Conservation (phyloP, 495 filamentous ascomycete genomes). For the Saxophila tyrrhenica region DNA sequence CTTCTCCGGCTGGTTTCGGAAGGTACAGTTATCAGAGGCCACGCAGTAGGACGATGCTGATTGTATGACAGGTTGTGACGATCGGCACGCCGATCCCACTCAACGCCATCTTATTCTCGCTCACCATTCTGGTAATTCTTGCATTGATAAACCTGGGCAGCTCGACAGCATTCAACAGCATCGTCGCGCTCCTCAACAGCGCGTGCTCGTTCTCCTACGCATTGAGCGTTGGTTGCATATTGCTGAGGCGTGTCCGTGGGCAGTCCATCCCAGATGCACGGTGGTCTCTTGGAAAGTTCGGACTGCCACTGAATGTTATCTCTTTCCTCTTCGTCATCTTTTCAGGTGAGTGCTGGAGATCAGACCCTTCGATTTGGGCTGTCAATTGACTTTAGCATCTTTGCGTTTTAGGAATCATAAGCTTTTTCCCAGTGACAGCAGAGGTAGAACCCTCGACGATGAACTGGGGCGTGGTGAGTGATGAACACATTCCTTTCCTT, state of each 20-base stretch:
- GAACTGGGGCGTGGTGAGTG: neutral
- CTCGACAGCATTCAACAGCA: conserved; percentile 42
- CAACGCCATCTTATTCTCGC: conserved; percentile 5
- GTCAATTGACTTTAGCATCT: neutral
- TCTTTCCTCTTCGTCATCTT: conserved; percentile 23
- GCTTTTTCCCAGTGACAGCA: neutral
- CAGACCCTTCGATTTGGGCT: neutral
- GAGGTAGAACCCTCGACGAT: neutral
- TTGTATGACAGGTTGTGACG: neutral
- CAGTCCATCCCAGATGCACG: conserved; percentile 23
- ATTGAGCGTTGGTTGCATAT: conserved; percentile 26
- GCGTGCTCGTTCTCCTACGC: conserved; percentile 23
- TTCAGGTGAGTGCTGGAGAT: neutral
- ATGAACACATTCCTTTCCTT: neutral
- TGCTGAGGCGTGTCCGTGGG: conserved; percentile 18
- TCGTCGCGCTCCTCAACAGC: conserved; percentile 33
- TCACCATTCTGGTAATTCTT: conserved; percentile 20
- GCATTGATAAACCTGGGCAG: conserved; percentile 54
- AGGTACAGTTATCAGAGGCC: neutral
- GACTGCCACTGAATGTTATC: conserved; percentile 24
- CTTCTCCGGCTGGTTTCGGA: conserved; percentile 5
- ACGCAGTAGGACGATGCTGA: neutral
- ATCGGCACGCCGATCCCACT: conserved; percentile 11
- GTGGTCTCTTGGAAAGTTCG: conserved; percentile 24
- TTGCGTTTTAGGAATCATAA: neutral